Conservation (phyloP, 2,329 filamentous ascomycete genomes). For the Pseudopyrenochaeta lycopersici region DNA sequence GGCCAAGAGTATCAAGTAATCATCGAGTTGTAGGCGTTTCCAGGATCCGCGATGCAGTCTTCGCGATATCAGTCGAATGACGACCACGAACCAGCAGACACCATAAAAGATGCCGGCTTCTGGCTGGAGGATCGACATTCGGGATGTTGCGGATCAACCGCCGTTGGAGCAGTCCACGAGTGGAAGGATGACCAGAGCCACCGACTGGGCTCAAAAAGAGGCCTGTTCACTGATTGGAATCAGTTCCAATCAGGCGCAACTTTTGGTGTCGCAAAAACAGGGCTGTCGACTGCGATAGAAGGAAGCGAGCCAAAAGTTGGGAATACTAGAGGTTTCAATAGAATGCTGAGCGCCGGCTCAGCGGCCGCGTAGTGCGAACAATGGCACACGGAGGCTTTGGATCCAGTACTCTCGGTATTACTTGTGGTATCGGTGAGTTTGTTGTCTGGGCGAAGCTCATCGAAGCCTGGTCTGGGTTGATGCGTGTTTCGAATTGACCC, state of each 20-base stretch:
- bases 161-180: constrained; percentile 5
- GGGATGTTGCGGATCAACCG: constrained; percentile 5
- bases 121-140: constrained; percentile 42
- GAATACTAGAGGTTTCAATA: constrained; percentile 2
- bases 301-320: neutral
- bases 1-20: constrained; percentile 46
- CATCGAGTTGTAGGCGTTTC: constrained; percentile 45
- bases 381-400: neutral
- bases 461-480: constrained; percentile 10
- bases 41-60: constrained; percentile 42
- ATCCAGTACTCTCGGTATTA: constrained; percentile 9
- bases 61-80: constrained; percentile 38
- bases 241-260: neutral
- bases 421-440: constrained; percentile 4
- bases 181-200: constrained; percentile 1
- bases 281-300: constrained; percentile 11
- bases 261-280: constrained; percentile 4
- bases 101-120: constrained; percentile 46
- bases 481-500: constrained; percentile 7
- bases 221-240: constrained; percentile 6
- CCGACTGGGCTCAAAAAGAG: neutral
- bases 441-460: constrained; percentile 3
- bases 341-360: constrained; percentile 4
- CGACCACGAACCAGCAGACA: constrained; percentile 45
- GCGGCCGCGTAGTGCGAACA: constrained; percentile 1